Conservation (phyloP, 2,329 filamentous ascomycete genomes). For the Fusarium chlamydosporum region DNA sequence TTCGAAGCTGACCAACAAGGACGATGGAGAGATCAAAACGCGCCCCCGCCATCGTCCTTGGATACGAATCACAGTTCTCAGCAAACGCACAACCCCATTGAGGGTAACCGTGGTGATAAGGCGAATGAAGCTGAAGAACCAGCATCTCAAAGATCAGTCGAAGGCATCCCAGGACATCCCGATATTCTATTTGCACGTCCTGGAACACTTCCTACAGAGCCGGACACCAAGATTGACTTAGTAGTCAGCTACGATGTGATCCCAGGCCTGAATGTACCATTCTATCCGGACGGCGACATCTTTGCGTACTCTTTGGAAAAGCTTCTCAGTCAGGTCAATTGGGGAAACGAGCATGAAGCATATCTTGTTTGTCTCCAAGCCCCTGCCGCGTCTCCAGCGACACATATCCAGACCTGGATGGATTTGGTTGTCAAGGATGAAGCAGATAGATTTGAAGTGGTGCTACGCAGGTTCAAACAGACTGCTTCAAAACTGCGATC, state of each 20-base stretch:
- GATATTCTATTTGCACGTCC: rapidly evolving
- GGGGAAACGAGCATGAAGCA: slow-evolving; percentile 3
- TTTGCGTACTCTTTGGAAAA: slow-evolving; percentile 1
- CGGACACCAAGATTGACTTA: neutral
- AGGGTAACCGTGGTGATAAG: neutral
- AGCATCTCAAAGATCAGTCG: neutral
- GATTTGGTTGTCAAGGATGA: slow-evolving; percentile 12
- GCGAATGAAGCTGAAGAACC: neutral
- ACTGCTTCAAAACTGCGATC: neutral
- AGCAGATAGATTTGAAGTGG: neutral
- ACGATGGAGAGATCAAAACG: neutral
- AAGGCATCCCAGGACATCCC: neutral
- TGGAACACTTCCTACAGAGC: neutral
- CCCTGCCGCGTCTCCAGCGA: neutral
- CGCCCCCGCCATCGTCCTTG: neutral
- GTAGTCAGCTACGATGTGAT: slow-evolving; percentile 15
- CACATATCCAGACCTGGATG: neutral
- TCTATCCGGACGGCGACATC: neutral
- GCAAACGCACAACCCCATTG: rapidly evolving
- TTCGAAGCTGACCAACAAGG: neutral
- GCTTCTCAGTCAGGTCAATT: neutral
- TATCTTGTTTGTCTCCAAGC: slow-evolving; percentile 9
- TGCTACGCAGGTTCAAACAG: slow-evolving; percentile 15
- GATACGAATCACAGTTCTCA: neutral
- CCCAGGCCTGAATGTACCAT: neutral